phyloP scores from a whole-genome alignment of 495 filamentous ascomycete species.

The Saxophila tyrrhenica region DNA sequence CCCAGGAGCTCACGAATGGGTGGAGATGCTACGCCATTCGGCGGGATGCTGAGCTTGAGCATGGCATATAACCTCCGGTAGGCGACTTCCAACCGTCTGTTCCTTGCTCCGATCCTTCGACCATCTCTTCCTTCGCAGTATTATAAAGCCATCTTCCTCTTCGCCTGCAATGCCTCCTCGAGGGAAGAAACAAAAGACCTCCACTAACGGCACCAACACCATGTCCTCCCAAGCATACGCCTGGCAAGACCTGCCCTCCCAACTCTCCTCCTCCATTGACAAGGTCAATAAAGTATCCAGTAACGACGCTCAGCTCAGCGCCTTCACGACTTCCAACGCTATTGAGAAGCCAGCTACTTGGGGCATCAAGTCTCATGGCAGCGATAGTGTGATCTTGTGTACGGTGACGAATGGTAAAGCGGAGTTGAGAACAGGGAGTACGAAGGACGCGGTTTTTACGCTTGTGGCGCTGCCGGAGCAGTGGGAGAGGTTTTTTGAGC shows the following conservation, averaged over 20 bases:
- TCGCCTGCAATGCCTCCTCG: conserved; percentile 1
- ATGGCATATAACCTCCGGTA: too few relatives aligned
- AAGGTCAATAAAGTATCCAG: conserved; percentile 12
- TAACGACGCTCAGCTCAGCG: conserved; percentile 26
- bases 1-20: background rate
- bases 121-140: too few relatives aligned
- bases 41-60: background rate
- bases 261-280: conserved; percentile 5
- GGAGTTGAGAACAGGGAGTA: conserved; percentile 17
- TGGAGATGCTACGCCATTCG: background rate
- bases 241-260: conserved; percentile 17
- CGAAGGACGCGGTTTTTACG: conserved; percentile 22
- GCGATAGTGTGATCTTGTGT: conserved; percentile 25
- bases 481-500: conserved; percentile 33
- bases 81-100: too few relatives aligned
- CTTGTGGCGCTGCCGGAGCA: conserved; percentile 31
- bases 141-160: background rate
- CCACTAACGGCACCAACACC: background rate
- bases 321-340: conserved; percentile 29
- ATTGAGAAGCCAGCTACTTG: conserved; percentile 25
- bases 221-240: conserved; percentile 8
- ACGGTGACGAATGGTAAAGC: conserved; percentile 24
- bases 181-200: conserved; percentile 7
- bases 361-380: conserved; percentile 29
- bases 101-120: too few relatives aligned